phyloP scores from a whole-genome alignment of 176 grass and related monocot genomes.

The Triticum dicoccoides region DNA sequence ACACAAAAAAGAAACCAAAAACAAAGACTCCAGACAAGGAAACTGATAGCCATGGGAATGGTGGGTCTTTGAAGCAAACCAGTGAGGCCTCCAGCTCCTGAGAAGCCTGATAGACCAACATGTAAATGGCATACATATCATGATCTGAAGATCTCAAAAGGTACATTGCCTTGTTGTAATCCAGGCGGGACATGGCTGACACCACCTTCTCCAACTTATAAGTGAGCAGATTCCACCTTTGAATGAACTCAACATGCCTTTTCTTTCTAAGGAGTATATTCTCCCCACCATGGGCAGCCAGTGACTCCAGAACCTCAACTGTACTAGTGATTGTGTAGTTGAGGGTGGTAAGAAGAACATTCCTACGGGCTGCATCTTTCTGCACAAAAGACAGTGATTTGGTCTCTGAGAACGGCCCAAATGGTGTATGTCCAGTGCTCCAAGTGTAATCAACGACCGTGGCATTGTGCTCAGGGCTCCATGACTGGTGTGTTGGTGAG shows the following conservation, averaged over 20 bases:
- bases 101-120: constrained; percentile 75
- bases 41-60: constrained; percentile 82
- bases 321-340: constrained; percentile 81
- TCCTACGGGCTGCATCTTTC: constrained; percentile 83
- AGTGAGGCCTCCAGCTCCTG: constrained; percentile 88
- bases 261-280: constrained; percentile 83
- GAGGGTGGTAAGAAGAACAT: constrained; percentile 79
- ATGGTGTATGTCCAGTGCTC: constrained; percentile 88
- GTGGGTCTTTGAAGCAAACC: constrained; percentile 89
- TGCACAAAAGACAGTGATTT: constrained; percentile 92
- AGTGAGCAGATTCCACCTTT: constrained; percentile 91
- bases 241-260: constrained; percentile 78
- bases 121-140: constrained; percentile 83
- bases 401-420: constrained; percentile 88
- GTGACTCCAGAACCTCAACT: constrained; percentile 66
- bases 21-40: constrained; percentile 73
- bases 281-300: constrained; percentile 80
- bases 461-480: constrained; percentile 69
- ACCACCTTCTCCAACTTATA: constrained; percentile 90
- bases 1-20: constrained; percentile 78
- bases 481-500: constrained; percentile 73
- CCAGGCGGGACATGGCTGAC: constrained; percentile 79
- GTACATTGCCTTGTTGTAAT: constrained; percentile 90
- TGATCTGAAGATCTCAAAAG: constrained; percentile 80
- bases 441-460: constrained; percentile 85